Evolutionary conservation across 768 basidiomycete genomes (phyloP).

Genomic region (Termitomyces sp.): DNA sequence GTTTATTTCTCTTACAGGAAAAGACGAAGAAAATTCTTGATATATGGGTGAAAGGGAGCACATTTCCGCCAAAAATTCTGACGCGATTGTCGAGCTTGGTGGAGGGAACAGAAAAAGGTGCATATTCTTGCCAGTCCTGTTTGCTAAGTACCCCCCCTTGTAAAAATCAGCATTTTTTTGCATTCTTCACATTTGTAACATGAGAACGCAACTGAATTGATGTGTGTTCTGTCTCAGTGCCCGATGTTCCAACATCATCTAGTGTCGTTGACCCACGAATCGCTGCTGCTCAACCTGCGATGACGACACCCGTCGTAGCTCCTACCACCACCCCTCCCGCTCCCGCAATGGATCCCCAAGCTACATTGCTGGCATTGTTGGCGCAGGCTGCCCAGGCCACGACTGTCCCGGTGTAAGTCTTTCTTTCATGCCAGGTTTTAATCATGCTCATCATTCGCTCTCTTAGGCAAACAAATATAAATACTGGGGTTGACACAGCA

Average conservation of each 20-base stretch:
- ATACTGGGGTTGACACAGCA: conserved; percentile 43
- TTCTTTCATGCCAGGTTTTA: conserved; percentile 1
- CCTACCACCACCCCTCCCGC: conserved; percentile 23
- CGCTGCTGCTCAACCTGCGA: conserved; percentile 21
- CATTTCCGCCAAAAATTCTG: conserved; percentile 79
- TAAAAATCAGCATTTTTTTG: conserved; percentile 63
- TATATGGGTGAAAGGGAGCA: conserved; percentile 91
- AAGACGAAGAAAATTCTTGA: conserved; percentile 97
- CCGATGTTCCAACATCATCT: conserved; percentile 34
- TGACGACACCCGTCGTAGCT: conserved; percentile 18
- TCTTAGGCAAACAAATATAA: conserved; percentile 63
- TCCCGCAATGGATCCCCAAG: conserved; percentile 47
- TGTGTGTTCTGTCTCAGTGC: conserved; percentile 60
- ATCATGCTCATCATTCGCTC: conserved; percentile 1
- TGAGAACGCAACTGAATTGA: conserved; percentile 71
- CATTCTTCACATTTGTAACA: conserved; percentile 36
- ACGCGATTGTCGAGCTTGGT: conserved; percentile 68
- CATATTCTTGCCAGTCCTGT: conserved; percentile 68
- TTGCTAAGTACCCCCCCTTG: conserved; percentile 79
- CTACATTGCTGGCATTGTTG: conserved; percentile 65
- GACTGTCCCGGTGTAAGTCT: conserved; percentile 36
- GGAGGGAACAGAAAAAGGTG: conserved; percentile 80
- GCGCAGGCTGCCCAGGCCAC: conserved; percentile 58
- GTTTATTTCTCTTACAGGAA: conserved; percentile 62
- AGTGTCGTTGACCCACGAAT: conserved; percentile 34